Conservation (phyloP, 441 rosid genomes). For the Erodium moschatum region DNA sequence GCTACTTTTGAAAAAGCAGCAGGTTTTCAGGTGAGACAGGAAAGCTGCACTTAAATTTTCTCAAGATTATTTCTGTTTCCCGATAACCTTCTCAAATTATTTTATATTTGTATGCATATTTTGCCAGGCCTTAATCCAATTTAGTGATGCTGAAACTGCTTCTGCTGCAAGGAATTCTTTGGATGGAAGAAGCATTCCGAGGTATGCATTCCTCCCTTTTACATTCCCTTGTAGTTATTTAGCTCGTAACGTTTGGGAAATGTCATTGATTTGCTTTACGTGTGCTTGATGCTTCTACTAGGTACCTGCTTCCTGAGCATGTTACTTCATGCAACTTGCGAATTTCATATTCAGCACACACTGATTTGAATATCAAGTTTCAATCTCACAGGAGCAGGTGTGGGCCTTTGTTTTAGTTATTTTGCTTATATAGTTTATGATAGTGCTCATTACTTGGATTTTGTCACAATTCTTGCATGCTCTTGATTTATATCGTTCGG, state of each 20-base stretch:
- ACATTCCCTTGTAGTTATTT: not conserved
- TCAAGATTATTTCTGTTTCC: slow-evolving; percentile 8
- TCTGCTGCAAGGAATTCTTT: slow-evolving; percentile 72
- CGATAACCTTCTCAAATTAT: slow-evolving; percentile 11
- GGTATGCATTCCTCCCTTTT: slow-evolving; percentile 28
- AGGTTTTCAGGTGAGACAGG: slow-evolving; percentile 73
- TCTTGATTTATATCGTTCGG: slow-evolving; percentile 21
- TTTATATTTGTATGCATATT: slow-evolving; percentile 16
- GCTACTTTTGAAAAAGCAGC: slow-evolving; percentile 98
- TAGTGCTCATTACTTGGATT: slow-evolving; percentile 18
- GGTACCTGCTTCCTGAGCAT: slow-evolving; percentile 88
- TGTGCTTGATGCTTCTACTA: slow-evolving; percentile 23
- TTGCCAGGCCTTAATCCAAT: slow-evolving; percentile 84
- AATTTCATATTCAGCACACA: slow-evolving; percentile 94
- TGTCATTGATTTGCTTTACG: not conserved
- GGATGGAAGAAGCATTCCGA: slow-evolving; percentile 98
- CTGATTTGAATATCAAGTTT: slow-evolving; percentile 94
- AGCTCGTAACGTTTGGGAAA: not conserved
- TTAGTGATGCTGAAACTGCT: slow-evolving; percentile 86
- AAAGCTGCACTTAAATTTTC: slow-evolving; percentile 11
- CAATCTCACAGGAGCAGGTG: slow-evolving; percentile 99
- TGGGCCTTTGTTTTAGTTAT: not conserved
- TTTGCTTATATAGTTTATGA: slow-evolving; percentile 3
- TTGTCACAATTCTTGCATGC: slow-evolving; percentile 10
- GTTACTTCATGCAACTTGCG: slow-evolving; percentile 69